Percentiles rank a stretch among this genome's conserved stretches.
Evolutionary conservation across 2,329 filamentous ascomycete species (phyloP).

Genomic region (Botrytis paeoniae): DNA sequence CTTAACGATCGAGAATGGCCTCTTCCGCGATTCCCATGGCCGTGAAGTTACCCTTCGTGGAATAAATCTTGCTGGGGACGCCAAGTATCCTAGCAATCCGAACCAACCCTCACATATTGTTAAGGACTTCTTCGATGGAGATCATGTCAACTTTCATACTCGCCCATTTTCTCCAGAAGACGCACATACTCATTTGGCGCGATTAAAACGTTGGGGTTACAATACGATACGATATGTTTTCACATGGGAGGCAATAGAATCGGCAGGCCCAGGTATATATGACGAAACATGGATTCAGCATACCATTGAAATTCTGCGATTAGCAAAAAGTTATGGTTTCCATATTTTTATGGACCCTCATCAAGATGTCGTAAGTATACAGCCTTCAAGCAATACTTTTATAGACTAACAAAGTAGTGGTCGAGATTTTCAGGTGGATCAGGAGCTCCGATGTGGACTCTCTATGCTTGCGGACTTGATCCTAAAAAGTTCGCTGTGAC

Average conservation of each 20-base stretch:
- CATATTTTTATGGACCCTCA: constrained; percentile 99
- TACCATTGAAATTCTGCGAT: constrained; percentile 78
- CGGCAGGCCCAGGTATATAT: constrained; percentile 83
- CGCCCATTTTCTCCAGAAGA: constrained; percentile 82
- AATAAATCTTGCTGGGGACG: constrained; percentile 89
- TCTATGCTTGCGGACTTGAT: constrained; percentile 91
- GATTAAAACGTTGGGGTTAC: constrained; percentile 85
- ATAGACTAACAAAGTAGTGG: constrained; percentile 55
- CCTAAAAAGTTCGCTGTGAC: constrained; percentile 81
- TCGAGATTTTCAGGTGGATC: constrained; percentile 92
- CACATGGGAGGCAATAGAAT: constrained; percentile 98
- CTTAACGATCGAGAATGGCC: constrained; percentile 78
- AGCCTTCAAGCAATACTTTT: background rate
- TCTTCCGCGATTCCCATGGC: constrained; percentile 77
- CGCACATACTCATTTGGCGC: constrained; percentile 80
- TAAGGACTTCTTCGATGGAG: constrained; percentile 85
- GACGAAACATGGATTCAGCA: constrained; percentile 92
- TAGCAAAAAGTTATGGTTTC: constrained; percentile 87
- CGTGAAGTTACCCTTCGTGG: constrained; percentile 86
- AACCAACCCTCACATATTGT: constrained; percentile 75
- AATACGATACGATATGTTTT: constrained; percentile 97
- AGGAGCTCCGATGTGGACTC: constrained; percentile 94
- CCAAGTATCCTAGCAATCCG: constrained; percentile 82
- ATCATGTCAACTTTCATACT: constrained; percentile 83
- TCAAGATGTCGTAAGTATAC: constrained; percentile 78